Base-by-base conservation (phyloP, 176 grass and related monocot genomes). In the Bromus sterilis region DNA sequence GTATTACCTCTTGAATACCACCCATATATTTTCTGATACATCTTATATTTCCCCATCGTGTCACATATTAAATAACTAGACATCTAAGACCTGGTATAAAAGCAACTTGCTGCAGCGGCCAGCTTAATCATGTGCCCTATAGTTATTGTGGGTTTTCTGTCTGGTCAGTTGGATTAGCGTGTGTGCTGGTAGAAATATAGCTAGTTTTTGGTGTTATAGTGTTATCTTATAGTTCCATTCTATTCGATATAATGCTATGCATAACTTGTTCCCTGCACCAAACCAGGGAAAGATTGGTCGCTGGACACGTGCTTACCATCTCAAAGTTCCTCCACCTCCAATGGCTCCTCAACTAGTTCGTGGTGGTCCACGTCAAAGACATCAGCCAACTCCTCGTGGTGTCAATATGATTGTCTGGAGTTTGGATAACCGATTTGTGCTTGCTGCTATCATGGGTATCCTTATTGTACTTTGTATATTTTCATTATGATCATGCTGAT, bases 401-500 rank as follows among this genome's bases (percentile, higher is more conserved):
- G 95, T 98, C 62, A 98, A 98, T 87, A 98, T 98, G 95, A 98
- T 98, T 79, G 93, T 95, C 61, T 98, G 95, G 95, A 98, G 95
- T 84, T 87, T 98, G 80, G 95, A 98, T 80, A 98, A 98, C 56
- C 95, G 95, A 66, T 98, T 95, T 89, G 95, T 98, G 36, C 95
- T 98, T 91, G 95, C 95, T 88, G 88, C 95, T 85, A 98, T 93
- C 82, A 98, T 95, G 95, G 95, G 95, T 98, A 87, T 62, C 11
- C 78, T 79, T 72, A 23, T 11, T 75, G 71, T 69, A 71, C 24
- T 79, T 80, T 33, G 69, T 66, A 36, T 63, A 36, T 56, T 85
- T 74, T 81, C 43, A n/a, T 35, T 69, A 49, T 48, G 29, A 80
- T 80, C 33, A 44, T 86, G 62, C 44, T 20, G 1, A 75, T 59